Evolutionary conservation across 163 green algal genomes (phyloP).

Genomic region (Picocystis sp.): DNA sequence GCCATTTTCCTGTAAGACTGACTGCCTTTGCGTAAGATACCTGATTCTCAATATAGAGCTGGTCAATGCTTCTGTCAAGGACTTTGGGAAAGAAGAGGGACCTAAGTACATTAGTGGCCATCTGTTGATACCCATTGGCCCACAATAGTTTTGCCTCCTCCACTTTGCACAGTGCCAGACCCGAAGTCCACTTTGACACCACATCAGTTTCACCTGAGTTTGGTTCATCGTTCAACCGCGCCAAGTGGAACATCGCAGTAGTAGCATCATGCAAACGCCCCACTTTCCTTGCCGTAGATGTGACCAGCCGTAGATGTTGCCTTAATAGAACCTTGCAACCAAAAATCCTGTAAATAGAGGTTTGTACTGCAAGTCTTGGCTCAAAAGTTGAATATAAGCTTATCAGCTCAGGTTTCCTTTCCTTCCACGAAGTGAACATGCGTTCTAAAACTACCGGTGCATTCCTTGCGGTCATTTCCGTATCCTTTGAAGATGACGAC

Average conservation of each 20-base stretch:
- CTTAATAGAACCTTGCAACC: constrained; percentile 1
- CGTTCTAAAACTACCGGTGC: constrained; percentile 24
- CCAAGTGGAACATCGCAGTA: constrained; percentile 13
- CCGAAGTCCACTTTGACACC: neutral
- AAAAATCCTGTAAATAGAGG: constrained; percentile 16
- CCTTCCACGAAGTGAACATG: neutral
- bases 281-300: neutral
- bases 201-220: constrained; percentile 7
- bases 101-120: constrained; percentile 26
- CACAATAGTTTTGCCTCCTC: constrained; percentile 62
- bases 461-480: neutral
- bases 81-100: constrained; percentile 17
- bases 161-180: constrained; percentile 22
- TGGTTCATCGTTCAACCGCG: constrained; percentile 6
- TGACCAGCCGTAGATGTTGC: constrained; percentile 10
- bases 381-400: constrained; percentile 6
- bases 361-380: constrained; percentile 28
- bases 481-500: constrained; percentile 1
- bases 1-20: constrained; percentile 38
- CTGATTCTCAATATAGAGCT: neutral
- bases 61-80: neutral
- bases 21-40: constrained; percentile 13
- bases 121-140: constrained; percentile 27
- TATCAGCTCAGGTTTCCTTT: no score
- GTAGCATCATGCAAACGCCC: neutral